Percentiles rank a stretch among this genome's conserved stretches.
These are phyloP conservation scores for Coniochaeta sp. DNA, from an alignment of 2,329 filamentous ascomycete species.

Conservation along the genomic window DNA sequence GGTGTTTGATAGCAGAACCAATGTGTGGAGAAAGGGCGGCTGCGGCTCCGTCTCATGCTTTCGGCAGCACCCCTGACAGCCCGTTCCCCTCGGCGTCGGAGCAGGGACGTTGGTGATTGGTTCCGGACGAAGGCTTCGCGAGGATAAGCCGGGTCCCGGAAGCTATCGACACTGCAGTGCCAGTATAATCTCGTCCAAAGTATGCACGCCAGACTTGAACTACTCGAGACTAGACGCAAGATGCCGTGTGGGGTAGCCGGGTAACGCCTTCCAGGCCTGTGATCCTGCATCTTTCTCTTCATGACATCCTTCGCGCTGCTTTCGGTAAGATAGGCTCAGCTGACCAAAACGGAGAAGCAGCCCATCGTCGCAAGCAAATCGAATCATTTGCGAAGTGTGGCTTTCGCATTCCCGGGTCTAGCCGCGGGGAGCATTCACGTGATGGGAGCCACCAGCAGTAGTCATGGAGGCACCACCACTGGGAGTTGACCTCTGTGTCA, in stretches of 20 bases:
- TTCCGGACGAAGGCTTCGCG: not conserved
- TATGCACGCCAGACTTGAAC: not conserved
- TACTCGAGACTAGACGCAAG: not conserved
- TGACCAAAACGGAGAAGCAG: not conserved
- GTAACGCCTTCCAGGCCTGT: not conserved
- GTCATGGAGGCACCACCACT: not conserved
- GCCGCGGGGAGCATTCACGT: not conserved
- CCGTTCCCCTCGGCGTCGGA: not conserved
- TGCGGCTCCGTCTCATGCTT: constrained; percentile 1
- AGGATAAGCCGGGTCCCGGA: not conserved
- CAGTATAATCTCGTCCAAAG: not conserved
- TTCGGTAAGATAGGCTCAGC: not conserved
- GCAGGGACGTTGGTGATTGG: not conserved
- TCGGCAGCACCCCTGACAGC: not conserved
- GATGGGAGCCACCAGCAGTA: not conserved
- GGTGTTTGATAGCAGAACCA: not conserved
- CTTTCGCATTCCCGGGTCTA: not conserved
- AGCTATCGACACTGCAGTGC: not conserved
- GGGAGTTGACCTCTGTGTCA: too few species aligned
- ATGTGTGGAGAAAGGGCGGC: not conserved
- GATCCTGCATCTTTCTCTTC: not conserved
- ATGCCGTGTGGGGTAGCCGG: not conserved
- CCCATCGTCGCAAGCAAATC: not conserved
- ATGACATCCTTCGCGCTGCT: not conserved
- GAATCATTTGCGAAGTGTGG: not conserved